Evolutionary conservation across 1,284 basidiomycete genomes (phyloP).

Genomic region (Marasmius oreades): DNA sequence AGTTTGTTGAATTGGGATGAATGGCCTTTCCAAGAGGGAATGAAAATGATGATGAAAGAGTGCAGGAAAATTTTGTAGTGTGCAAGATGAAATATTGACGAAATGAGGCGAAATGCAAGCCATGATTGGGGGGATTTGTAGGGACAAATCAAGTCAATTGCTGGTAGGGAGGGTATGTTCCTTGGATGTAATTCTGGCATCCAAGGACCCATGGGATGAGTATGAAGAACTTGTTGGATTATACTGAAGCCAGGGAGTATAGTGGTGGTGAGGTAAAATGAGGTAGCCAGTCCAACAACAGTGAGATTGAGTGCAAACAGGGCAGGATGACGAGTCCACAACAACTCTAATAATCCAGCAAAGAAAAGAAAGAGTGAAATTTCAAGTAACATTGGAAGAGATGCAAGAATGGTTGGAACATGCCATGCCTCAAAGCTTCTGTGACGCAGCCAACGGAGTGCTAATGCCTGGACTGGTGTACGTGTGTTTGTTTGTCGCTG

Average conservation of each 20-base stretch:
- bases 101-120: not conserved
- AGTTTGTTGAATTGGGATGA: not conserved
- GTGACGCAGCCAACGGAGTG: not conserved
- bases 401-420: not conserved
- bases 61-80: not conserved
- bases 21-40: no score
- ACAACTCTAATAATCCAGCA: slow-evolving; percentile 4
- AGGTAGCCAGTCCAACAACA: not conserved
- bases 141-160: not conserved
- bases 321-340: slow-evolving; percentile 1
- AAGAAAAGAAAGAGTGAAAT: slow-evolving; percentile 4
- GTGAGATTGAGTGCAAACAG: not conserved
- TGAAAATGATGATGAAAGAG: not conserved
- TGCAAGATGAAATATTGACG: not conserved
- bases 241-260: not conserved
- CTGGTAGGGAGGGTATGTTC: not conserved
- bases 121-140: slow-evolving; percentile 1
- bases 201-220: not conserved
- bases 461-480: not conserved
- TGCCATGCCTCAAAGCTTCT: not conserved
- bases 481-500: not conserved
- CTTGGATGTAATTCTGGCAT: no score
- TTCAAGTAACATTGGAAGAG: slow-evolving; percentile 3
- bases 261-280: not conserved
- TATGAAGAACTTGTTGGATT: no score